Evolutionary conservation across 2,329 filamentous ascomycete genomes (phyloP), one percentile per base, ranked within the genome.

Genomic region (Aurifilum marmelostoma): DNA sequence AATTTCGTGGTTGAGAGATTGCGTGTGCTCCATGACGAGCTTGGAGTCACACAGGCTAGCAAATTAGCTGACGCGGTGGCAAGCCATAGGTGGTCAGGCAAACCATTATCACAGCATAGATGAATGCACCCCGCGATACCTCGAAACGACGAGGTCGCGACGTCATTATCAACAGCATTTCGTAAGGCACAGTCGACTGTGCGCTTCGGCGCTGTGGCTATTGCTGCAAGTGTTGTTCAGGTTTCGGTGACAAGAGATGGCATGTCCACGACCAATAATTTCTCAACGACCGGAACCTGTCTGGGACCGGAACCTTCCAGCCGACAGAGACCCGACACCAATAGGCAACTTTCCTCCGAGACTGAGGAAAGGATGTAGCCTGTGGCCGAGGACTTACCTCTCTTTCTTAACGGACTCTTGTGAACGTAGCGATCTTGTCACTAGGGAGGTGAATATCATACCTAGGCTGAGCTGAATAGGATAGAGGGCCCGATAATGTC

Each of bases 1-100:
- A 75, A 77, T 3, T 86, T 84, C 60, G 80, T 83, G 1, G 75
- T 85, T 18, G 79, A 80, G 24, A 77, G 83, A n/a, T 75, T 86
- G 52, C 74, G 79, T 59, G 80, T 80, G 12, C 79, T 86, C 32
- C 80, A 82, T 67, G 76, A 77, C 60, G 83, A 85, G 75, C 83
- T 81, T 16, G 82, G 82, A 0, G 75, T 84, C 5, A 76, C 79
- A 50, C 83, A 85, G 73, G 84, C 84, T 0, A 77, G 79, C 18
- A 74, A 78, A 8, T 79, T 85, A 6, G 82, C 82, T 2, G 76
- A 76, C 18, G 75, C 84, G 73, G 75, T 85, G 18, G 78, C 79
- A 58, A 77, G 78, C 65, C 80, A 80, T 37, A 77, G 60, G 72
- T 76, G 27, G 32, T 32, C 27, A 11, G 27, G 18, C 2, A 29